Evolutionary conservation across 371 early-diverging fungal species (phyloP), one percentile per base, ranked within the genome.

Genomic region (Mucor irregularis): DNA sequence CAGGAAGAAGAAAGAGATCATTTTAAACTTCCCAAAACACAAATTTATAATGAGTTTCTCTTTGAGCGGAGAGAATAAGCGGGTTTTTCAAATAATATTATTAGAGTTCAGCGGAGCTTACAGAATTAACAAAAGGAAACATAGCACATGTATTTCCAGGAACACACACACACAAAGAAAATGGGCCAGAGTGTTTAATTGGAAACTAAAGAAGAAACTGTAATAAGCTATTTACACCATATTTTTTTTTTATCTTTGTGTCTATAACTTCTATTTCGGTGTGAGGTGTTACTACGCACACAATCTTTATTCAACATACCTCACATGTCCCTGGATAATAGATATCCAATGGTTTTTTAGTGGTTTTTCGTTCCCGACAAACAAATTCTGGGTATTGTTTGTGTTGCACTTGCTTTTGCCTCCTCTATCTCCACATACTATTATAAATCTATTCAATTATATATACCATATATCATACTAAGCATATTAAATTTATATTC

Each of bases 71-170:
- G 39, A 49, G 26, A 42, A n/a, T n/a, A 57, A 49, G 42, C 24
- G 22, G 34, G 14, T 42, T 34, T 39, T 39, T 9, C 17, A 24
- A 42, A 42, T 1, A 24, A 21, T 42, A 24, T 42, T 42, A 24
- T 16, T 42, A 21, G 13, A 21, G 25, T 5, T 8, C 22, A 34
- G 43, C 37, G 51, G 53, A 53, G 53, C 17, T 6, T 19, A 6
- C 9, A 24, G 4, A 8, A 13, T n/a, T 4, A 31, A 11, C 16
- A 58, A 57, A 58, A 50, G 58, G 58, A 50, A 58, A 58, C 25
- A 14, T 28, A 19, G 24, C 58, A 58, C 58, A 58, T 58, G 58
- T 35, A 35, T 58, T 58, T 49, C 51, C 51, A 58, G 58, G 58
- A 43, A 58, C 58, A 58, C 57, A 53, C 51, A 29, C 3, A 43